Evolutionary conservation across 2,329 filamentous ascomycete genomes (phyloP).

Genomic region (Fusarium sororula): DNA sequence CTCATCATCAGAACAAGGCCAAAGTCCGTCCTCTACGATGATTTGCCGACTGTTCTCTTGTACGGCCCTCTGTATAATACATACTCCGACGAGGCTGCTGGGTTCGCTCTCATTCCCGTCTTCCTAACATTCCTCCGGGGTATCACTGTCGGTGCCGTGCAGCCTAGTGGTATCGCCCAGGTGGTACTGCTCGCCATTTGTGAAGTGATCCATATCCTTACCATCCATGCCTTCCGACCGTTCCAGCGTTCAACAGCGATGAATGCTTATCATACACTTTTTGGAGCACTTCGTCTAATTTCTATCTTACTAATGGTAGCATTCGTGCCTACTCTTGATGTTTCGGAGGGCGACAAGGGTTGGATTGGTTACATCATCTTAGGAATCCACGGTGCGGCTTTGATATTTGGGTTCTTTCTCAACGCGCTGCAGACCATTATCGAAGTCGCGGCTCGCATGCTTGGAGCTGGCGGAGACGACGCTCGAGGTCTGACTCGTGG

Average conservation of each 20-base stretch:
- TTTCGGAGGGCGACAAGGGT: constrained; percentile 81
- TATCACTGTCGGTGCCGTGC: constrained; percentile 90
- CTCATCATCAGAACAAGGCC: constrained; percentile 84
- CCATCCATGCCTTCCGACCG: constrained; percentile 87
- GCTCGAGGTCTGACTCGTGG: constrained; percentile 76
- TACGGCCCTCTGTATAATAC: constrained; percentile 98
- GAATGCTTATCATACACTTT: constrained; percentile 93
- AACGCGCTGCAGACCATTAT: constrained; percentile 91
- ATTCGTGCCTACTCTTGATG: constrained; percentile 84
- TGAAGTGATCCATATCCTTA: constrained; percentile 89
- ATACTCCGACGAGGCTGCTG: constrained; percentile 90
- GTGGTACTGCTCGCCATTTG: constrained; percentile 92
- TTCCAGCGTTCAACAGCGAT: constrained; percentile 94
- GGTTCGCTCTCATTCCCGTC: constrained; percentile 88
- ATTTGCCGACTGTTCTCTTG: constrained; percentile 85
- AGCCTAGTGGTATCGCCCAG: constrained; percentile 92
- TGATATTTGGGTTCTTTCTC: constrained; percentile 92
- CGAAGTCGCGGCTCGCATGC: constrained; percentile 84
- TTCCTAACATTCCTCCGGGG: constrained; percentile 86
- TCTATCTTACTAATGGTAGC: constrained; percentile 80
- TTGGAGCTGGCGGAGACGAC: constrained; percentile 83
- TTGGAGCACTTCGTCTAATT: constrained; percentile 79
- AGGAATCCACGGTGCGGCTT: constrained; percentile 81
- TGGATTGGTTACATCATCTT: constrained; percentile 97
- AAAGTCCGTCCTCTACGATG: constrained; percentile 89